Evolutionary conservation across 257 asterid genomes (phyloP).

Genomic region (Hygrophila difformis): DNA sequence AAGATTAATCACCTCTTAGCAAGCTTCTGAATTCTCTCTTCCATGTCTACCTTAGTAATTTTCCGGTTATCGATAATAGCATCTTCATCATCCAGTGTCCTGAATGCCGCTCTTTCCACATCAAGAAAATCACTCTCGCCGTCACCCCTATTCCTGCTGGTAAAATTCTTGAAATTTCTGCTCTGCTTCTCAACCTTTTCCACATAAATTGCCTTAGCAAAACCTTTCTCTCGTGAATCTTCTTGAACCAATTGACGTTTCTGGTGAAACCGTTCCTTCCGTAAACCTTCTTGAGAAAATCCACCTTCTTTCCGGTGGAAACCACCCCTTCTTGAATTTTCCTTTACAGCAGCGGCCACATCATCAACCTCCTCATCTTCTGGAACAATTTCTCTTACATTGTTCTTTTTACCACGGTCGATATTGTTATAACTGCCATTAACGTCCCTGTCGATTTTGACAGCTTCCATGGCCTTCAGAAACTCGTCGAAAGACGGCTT

Average conservation of each 20-base stretch:
- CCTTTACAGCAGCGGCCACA: conserved; percentile 17
- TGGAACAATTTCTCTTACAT: conserved; percentile 15
- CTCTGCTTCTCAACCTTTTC: conserved; percentile 16
- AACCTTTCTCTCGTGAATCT: conserved; percentile 15
- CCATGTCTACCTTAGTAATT: conserved; percentile 73
- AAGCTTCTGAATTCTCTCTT: conserved; percentile 84
- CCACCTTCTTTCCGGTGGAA: conserved; percentile 12
- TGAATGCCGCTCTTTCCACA: conserved; percentile 75
- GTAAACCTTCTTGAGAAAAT: conserved; percentile 16
- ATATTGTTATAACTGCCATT: neutral
- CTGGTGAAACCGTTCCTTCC: conserved; percentile 13
- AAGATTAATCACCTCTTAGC: conserved; percentile 74
- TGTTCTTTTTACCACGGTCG: conserved; percentile 18
- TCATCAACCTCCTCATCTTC: conserved; percentile 20
- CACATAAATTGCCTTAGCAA: conserved; percentile 9
- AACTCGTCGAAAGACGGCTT: conserved; percentile 76
- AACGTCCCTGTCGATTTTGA: conserved; percentile 33
- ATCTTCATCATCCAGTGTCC: conserved; percentile 34
- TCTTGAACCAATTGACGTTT: conserved; percentile 17
- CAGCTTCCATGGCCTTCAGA: conserved; percentile 76
- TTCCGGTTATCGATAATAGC: conserved; percentile 43
- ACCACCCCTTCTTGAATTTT: conserved; percentile 19
- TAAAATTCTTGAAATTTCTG: conserved; percentile 1
- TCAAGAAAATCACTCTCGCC: conserved; percentile 19
- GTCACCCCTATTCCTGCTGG: conserved; percentile 13